Base-by-base conservation (phyloP, 345 rosid species). In the Isatis tinctoria region DNA sequence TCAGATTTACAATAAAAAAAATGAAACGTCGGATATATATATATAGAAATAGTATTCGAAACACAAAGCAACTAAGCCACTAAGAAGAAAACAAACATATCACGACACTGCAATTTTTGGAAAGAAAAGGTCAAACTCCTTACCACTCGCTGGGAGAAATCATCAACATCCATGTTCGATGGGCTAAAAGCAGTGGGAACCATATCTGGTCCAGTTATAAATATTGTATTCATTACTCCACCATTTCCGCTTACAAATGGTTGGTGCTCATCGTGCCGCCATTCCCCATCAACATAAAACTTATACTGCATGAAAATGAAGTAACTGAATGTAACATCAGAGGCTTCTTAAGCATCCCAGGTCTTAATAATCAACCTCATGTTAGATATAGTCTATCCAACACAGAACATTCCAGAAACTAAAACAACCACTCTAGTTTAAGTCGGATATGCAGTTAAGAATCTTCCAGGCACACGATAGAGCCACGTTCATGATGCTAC, bases 261-360 rank as follows among this genome's bases (percentile, higher is more conserved):
- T 74, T 85, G 90, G 32, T 74, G 87, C 76, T 90, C 95, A 83
- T 92, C 99, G 24, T 92, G 87, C 76, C 85, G 85, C 99, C 98
- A 90, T 74, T 90, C 87, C 79, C 88, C 98, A 83, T 96, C 99
- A 51, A 96, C 93, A 73, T 47, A 78, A 77, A 96, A 96, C 76
- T 92, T 96, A 80, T 76, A 96, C 99, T 96, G 91, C 84, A 77
- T 53, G 60, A 75, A 43, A 77, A n/a, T 39, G 71, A 79, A 63
- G 79, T 6, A 68, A 49, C 3, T 10, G 40, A 74, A 65, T 60
- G 74, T 79, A 64, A 74, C 56, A 70, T 54, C 54, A 71, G 35
- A 13, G 30, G 41, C 74, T 77, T 49, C 56, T 66, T 67, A 57
- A 32, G 44, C 14, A 33, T 52, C 57, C 24, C 43, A 60, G 27